Base-by-base conservation (phyloP, 148 eudicot genomes). In the Spergularia bocconei region DNA sequence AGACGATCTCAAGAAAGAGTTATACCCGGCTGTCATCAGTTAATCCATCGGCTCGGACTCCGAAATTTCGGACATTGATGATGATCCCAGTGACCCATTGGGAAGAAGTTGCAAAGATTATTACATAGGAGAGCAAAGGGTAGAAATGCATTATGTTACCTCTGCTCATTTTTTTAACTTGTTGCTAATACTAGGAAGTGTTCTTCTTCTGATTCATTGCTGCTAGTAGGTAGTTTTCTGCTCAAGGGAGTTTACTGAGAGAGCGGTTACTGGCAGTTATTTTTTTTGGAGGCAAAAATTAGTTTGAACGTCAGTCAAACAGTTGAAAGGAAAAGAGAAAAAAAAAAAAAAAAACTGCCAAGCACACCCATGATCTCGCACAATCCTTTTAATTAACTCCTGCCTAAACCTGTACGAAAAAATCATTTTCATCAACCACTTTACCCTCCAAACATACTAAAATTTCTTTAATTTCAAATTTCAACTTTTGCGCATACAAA, bases 1-100 rank as follows among this genome's bases (percentile, higher is more conserved):
- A 65, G 44, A 29, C 19, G 25, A 62, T 50, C 47, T 44, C 7
- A 47, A 13, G 13, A 13, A 33, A 66, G 33, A 10, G 3, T 41
- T 71, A 29, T 29, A 81, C 83, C 77, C 17, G 74, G 59, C 77
- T 81, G 69, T 81, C 83, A 54, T 81, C 83, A 12, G 69, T 66
- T 81, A 4, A 23, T 3, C 83, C 83, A 41, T 81, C 74, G 20
- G 80, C 83, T 72, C 56, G 74, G 16, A 61, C 74, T 15, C 83
- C 70, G 11, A 81, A 81, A 62, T 60, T 54, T 44, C 63, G 61
- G 20, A 81, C 77, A 72, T 77, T 72, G 56, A 81, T n/a, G 50
- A 53, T 58, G 69, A 71, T 65, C 50, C 36, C 15, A 54, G 2
- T 25, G 65, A 63, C 19, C n/a, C 6, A 53, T 41, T 63, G 82